Evolutionary conservation across 2,329 filamentous ascomycete species (phyloP).

Genomic region (Fusarium tuaranense): DNA sequence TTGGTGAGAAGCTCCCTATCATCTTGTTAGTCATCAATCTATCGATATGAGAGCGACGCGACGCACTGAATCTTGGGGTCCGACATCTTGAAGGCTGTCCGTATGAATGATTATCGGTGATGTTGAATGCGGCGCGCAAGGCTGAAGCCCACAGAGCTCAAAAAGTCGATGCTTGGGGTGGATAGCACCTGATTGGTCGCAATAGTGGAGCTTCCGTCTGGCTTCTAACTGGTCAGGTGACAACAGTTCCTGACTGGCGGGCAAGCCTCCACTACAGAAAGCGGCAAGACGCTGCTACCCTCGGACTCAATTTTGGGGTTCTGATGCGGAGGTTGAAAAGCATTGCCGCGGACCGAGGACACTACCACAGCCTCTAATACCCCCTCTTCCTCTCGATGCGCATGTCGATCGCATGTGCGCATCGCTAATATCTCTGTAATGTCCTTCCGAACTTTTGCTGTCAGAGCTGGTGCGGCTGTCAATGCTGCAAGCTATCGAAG

Average conservation of each 20-base stretch:
- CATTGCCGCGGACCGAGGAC: slow-evolving; percentile 46
- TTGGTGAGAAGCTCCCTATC: slow-evolving; percentile 87
- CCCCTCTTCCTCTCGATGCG: slow-evolving; percentile 49
- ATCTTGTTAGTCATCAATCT: slow-evolving; percentile 44
- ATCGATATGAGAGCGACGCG: background rate
- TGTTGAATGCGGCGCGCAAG: slow-evolving; percentile 46
- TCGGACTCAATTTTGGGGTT: slow-evolving; percentile 44
- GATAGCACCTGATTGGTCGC: slow-evolving; percentile 44
- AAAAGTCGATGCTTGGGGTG: slow-evolving; percentile 45
- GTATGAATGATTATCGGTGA: slow-evolving; percentile 25
- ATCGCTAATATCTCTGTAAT: slow-evolving; percentile 59
- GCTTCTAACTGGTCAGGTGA: slow-evolving; percentile 37
- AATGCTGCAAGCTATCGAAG: slow-evolving; percentile 56
- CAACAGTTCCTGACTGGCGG: slow-evolving; percentile 13
- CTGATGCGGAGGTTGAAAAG: slow-evolving; percentile 47
- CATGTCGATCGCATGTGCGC: slow-evolving; percentile 48
- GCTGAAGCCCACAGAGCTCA: slow-evolving; percentile 49
- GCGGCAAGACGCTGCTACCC: slow-evolving; percentile 37
- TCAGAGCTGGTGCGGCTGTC: slow-evolving; percentile 66
- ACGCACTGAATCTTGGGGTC: slow-evolving; percentile 80
- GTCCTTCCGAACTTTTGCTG: slow-evolving; percentile 66
- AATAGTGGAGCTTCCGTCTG: background rate
- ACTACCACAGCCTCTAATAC: slow-evolving; percentile 29
- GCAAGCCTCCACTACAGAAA: slow-evolving; percentile 5
- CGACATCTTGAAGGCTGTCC: slow-evolving; percentile 61